Base-by-base conservation (phyloP, 2,329 filamentous ascomycete genomes). In the Cercospora citrullina region DNA sequence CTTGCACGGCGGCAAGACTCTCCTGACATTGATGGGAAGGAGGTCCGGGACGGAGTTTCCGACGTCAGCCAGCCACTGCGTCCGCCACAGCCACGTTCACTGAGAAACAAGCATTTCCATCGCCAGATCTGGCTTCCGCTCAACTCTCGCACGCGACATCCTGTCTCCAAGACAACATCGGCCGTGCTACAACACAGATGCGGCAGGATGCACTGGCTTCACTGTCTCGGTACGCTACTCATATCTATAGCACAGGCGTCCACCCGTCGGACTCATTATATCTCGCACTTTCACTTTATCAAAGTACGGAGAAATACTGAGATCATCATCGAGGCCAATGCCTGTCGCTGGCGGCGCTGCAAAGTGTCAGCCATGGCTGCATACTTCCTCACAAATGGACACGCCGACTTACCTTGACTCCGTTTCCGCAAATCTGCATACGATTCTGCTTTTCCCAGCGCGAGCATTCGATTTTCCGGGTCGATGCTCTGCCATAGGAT, bases 401-500 rank as follows among this genome's bases (percentile, higher is more conserved):
- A 4, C 45, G 21, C 18, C 18, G 42, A 42, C 45, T 33, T 45
- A 64, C 61, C 36, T 39, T 14, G 28, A 18, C 12, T 33, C 9
- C 18, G 18, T 23, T 31, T 57, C 33, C 61, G 48, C 30, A 64
- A 26, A 14, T 64, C 51, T 36, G 45, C 48, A 39, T 39, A 64
- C 23, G 65, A 26, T 16, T 58, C 60, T 16, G 66, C 64, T 16
- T 18, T 39, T 7, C 30, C 45, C 18, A 67, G 31, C 16, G 28
- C 16, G 16, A 23, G 57, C 10, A 42, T 61, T 9, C 83, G 75
- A 5, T 74, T 74, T 33, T 73, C 69, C 21, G 78, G 69, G 63
- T 84, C 79, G 58, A 79, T 72, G 67, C 80, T 81, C 72, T 85
- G 83, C 84, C 84, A 86, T 7, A 81, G 82, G 77, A 80, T 81